Evolutionary conservation across 371 early-diverging fungal genomes (phyloP).

Genomic region (Batrachochytrium dendrobatidis): DNA sequence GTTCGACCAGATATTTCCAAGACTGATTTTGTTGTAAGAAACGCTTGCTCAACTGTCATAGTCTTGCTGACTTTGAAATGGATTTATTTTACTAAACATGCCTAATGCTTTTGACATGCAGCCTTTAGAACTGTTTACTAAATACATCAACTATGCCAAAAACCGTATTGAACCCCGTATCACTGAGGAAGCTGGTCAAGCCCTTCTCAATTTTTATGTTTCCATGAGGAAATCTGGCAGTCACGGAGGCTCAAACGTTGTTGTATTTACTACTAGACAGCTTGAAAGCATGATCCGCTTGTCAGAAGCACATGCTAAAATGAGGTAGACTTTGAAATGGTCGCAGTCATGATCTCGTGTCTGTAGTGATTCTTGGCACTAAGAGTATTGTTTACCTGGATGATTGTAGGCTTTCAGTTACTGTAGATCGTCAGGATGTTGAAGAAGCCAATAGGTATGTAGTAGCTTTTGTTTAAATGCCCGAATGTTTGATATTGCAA

Average conservation of each 20-base stretch:
- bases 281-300: constrained; percentile 98
- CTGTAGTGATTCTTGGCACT: not conserved
- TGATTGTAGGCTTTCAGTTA: constrained; percentile 25
- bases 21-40: not conserved
- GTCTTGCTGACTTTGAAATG: too few species aligned
- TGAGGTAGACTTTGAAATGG: constrained; percentile 51
- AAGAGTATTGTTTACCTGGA: not conserved
- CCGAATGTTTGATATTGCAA: constrained; percentile 15
- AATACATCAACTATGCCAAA: constrained; percentile 88
- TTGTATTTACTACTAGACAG: constrained; percentile 98
- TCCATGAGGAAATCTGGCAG: constrained; percentile 79
- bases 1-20: constrained; percentile 32
- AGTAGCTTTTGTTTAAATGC: constrained; percentile 3
- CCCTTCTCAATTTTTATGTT: constrained; percentile 78
- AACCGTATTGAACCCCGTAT: constrained; percentile 74
- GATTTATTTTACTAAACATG: not conserved
- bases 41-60: constrained; percentile 27
- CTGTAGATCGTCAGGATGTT: constrained; percentile 51
- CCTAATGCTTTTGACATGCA: too few species aligned
- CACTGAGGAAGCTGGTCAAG: constrained; percentile 52
- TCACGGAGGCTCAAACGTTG: constrained; percentile 56
- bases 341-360: not conserved
- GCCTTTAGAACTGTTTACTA: constrained; percentile 72
- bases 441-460: constrained; percentile 50
- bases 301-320: constrained; percentile 96